These are phyloP conservation scores for Zizania palustris DNA, from an alignment of 202 grass and related monocot species.

Conservation along the genomic window DNA sequence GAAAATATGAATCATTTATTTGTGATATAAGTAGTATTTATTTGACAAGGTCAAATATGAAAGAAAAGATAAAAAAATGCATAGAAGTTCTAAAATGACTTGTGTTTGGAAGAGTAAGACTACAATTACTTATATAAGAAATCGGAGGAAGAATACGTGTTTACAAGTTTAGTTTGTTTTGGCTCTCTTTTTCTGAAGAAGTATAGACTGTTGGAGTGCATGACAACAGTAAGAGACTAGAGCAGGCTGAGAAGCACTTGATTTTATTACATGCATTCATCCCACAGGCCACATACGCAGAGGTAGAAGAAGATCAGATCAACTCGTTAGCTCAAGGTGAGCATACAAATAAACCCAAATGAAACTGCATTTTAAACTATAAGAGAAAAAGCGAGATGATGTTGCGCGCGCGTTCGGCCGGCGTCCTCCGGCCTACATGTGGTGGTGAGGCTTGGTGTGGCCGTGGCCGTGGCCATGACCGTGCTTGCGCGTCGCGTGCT, in stretches of 20 bases:
- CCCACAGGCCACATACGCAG: not conserved
- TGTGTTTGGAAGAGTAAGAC: too few relatives aligned
- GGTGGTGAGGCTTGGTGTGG: slow-evolving; percentile 2
- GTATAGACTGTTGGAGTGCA: not conserved
- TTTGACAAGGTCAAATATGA: too few relatives aligned
- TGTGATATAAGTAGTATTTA: too few relatives aligned
- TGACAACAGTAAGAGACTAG: not conserved
- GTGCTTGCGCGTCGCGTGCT: slow-evolving; percentile 4
- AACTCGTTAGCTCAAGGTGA: not conserved
- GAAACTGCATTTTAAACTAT: not conserved
- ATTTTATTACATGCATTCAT: not conserved
- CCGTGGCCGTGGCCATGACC: not conserved
- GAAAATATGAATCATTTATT: too few relatives aligned
- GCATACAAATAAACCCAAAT: not conserved
- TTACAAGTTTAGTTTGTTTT: not conserved
- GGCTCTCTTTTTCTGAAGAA: not conserved
- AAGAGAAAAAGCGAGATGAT: not conserved
- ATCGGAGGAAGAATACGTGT: not conserved
- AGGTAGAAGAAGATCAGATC: not conserved
- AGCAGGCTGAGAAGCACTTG: not conserved
- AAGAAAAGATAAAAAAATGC: too few relatives aligned
- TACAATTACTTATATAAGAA: too few relatives aligned
- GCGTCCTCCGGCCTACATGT: not conserved
- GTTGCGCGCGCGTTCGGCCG: not conserved
- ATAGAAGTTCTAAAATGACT: too few relatives aligned